These are phyloP conservation scores for Litsea cubeba DNA, from an alignment of 164 flowering plant species.

Conservation along the genomic window DNA sequence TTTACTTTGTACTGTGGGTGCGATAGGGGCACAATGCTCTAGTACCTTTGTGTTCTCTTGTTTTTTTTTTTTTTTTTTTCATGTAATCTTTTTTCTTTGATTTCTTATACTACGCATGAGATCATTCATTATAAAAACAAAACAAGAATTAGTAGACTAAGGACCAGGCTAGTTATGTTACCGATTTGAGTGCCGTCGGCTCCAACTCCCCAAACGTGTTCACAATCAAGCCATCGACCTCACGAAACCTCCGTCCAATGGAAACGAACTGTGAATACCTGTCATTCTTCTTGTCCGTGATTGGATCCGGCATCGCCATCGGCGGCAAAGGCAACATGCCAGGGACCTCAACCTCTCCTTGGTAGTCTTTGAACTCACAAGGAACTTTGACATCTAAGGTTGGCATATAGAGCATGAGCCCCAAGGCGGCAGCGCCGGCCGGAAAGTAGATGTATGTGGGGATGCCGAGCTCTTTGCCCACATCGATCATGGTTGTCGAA, in stretches of 20 bases:
- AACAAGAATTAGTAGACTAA: too few relatives aligned
- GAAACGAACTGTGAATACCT: conserved; percentile 6
- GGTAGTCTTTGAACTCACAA: neutral
- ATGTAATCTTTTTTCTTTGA: too few relatives aligned
- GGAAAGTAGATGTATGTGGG: conserved; percentile 34
- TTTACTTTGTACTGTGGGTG: too few relatives aligned
- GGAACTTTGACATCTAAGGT: neutral
- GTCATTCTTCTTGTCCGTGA: neutral
- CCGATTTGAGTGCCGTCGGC: neutral
- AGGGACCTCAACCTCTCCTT: conserved; percentile 5
- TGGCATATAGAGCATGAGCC: conserved; percentile 15
- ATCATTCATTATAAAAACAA: too few relatives aligned
- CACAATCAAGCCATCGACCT: conserved; percentile 3
- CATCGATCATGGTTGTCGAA: conserved; percentile 29
- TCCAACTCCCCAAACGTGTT: conserved; percentile 13
- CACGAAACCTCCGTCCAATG: neutral
- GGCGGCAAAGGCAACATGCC: conserved; percentile 12
- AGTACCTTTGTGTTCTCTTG: too few relatives aligned
- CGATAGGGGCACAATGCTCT: too few relatives aligned
- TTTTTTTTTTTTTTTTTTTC: too few relatives aligned
- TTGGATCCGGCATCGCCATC: conserved; percentile 1
- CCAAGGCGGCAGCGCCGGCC: neutral
- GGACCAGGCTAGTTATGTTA: neutral
- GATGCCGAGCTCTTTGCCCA: conserved; percentile 30
- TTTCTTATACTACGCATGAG: too few relatives aligned